Conservation (phyloP, 495 filamentous ascomycete genomes). For the Amniculicola lignicola region DNA sequence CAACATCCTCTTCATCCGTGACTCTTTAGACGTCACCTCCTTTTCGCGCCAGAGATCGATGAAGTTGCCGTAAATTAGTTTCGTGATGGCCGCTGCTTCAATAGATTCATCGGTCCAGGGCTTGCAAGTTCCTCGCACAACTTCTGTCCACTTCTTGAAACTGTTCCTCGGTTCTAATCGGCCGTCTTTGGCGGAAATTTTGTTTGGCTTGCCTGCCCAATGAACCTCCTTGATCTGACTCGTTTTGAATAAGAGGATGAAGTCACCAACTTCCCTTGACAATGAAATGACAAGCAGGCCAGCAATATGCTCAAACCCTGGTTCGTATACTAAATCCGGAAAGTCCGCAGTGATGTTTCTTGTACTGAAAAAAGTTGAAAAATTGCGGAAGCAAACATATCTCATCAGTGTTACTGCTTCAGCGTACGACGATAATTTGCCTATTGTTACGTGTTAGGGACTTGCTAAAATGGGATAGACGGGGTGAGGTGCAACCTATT, state of each 20-base stretch:
- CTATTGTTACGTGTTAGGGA: too few species aligned
- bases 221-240: conserved; percentile 13
- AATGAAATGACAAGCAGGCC: conserved; percentile 17
- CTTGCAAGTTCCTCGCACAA: conserved; percentile 1
- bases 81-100: conserved; percentile 19
- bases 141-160: conserved; percentile 26
- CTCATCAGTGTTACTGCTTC: conserved; percentile 18
- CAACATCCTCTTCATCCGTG: conserved; percentile 17
- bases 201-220: conserved; percentile 17
- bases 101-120: conserved; percentile 18
- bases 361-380: background rate
- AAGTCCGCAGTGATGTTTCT: conserved; percentile 16
- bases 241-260: conserved; percentile 10
- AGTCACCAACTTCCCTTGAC: conserved; percentile 11
- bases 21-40: conserved; percentile 7
- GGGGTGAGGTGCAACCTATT: too few species aligned
- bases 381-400: conserved; percentile 18
- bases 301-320: conserved; percentile 16
- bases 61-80: conserved; percentile 25
- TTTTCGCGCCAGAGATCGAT: conserved; percentile 22
- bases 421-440: conserved; percentile 14
- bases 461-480: too few species aligned
- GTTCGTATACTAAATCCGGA: conserved; percentile 11
- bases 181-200: background rate
- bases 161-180: conserved; percentile 14